These are phyloP conservation scores for Colletotrichum australisinense DNA, from an alignment of 2,329 filamentous ascomycete species.

Conservation along the genomic window DNA sequence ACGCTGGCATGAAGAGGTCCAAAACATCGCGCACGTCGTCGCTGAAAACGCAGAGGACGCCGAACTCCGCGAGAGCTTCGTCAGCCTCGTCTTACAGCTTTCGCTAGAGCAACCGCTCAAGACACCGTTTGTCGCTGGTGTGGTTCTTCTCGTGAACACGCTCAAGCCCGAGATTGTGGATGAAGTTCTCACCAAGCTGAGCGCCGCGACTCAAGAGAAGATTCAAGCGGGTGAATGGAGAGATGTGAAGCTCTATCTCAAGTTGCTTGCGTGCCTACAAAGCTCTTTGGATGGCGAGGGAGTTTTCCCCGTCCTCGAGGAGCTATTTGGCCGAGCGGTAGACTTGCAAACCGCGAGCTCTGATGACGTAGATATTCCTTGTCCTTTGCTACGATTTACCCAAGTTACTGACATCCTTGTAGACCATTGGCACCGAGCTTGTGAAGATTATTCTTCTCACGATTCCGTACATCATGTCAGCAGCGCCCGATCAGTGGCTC, in stretches of 20 bases:
- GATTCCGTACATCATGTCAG: slow-evolving; percentile 88
- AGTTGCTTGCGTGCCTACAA: slow-evolving; percentile 90
- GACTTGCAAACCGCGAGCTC: slow-evolving; percentile 93
- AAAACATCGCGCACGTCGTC: slow-evolving; percentile 79
- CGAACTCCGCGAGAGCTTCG: slow-evolving; percentile 78
- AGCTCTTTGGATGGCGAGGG: slow-evolving; percentile 84
- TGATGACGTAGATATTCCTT: slow-evolving; percentile 78
- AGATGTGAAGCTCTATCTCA: slow-evolving; percentile 88
- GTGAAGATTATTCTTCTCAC: slow-evolving; percentile 97
- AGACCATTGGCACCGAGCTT: slow-evolving; percentile 83
- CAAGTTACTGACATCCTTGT: slow-evolving; percentile 2
- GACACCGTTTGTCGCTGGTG: slow-evolving; percentile 92
- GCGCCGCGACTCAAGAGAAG: slow-evolving; percentile 71
- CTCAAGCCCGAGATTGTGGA: slow-evolving; percentile 79
- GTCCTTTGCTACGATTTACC: background rate
- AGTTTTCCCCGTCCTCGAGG: slow-evolving; percentile 85
- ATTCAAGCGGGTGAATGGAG: slow-evolving; percentile 85
- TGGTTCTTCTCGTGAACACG: slow-evolving; percentile 83
- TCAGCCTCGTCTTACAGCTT: slow-evolving; percentile 80
- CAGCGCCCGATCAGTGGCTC: slow-evolving; percentile 76
- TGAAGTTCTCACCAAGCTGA: slow-evolving; percentile 75
- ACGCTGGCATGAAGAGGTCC: slow-evolving; percentile 82
- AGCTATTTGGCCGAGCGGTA: slow-evolving; percentile 91
- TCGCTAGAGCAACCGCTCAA: slow-evolving; percentile 94
- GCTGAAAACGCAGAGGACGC: slow-evolving; percentile 89